Evolutionary conservation across 1,139 yeast genomes (phyloP).

Genomic region (Kodamaea plutei): DNA sequence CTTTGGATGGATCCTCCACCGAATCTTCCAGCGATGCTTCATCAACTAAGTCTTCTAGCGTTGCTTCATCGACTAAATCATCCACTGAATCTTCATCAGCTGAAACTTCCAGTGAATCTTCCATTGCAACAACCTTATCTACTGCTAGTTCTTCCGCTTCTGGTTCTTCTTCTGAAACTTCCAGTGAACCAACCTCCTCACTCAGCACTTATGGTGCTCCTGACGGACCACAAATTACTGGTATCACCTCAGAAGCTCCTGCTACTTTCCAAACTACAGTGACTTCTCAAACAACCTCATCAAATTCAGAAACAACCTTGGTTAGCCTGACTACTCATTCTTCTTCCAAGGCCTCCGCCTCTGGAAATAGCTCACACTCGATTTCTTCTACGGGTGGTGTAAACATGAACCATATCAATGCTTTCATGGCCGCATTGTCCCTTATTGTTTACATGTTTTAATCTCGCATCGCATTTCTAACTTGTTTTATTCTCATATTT

Average conservation of each 20-base stretch:
- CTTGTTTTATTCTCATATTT: neutral
- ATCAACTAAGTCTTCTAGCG: slow-evolving; percentile 5
- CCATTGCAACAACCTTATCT: slow-evolving; percentile 3
- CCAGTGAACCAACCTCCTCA: no score
- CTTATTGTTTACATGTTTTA: slow-evolving; percentile 8
- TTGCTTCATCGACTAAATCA: slow-evolving; percentile 3
- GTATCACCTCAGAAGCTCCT: slow-evolving; percentile 6
- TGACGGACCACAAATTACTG: slow-evolving; percentile 4
- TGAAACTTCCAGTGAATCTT: slow-evolving; percentile 1
- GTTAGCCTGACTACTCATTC: no score
- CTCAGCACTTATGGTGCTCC: slow-evolving; percentile 5
- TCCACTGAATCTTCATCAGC: slow-evolving; percentile 3
- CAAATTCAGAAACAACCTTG: no score
- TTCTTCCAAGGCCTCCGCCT: slow-evolving; percentile 3
- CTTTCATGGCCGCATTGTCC: slow-evolving; percentile 10
- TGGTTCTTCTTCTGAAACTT: slow-evolving; percentile 3
- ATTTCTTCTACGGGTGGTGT: slow-evolving; percentile 1
- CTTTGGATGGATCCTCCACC: slow-evolving; percentile 3
- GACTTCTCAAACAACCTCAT: no score
- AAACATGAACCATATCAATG: slow-evolving; percentile 2
- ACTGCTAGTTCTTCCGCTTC: slow-evolving; percentile 3
- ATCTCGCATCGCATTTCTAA: neutral
- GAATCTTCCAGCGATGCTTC: slow-evolving; percentile 4
- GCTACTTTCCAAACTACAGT: slow-evolving; percentile 1
- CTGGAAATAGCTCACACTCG: no score